phyloP scores from a whole-genome alignment of 73 alveolate genomes.

The Paramecium caudatum region DNA sequence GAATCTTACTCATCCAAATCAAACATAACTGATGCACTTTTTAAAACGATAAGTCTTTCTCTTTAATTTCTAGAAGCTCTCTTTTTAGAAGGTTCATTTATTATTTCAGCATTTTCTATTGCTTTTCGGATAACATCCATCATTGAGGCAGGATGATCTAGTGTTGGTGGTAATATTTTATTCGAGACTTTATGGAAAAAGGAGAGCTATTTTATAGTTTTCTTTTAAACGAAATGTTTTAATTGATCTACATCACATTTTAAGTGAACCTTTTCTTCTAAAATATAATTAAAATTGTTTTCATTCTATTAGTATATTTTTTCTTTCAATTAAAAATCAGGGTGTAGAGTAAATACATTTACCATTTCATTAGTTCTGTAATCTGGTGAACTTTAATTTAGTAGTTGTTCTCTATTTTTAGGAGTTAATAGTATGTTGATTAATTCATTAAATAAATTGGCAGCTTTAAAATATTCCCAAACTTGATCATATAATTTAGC shows the following conservation, averaged over 20 bases:
- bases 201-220: background rate
- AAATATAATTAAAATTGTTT: background rate
- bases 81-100: conserved; percentile 41
- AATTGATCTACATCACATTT: conserved; percentile 20
- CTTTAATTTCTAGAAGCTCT: conserved; percentile 12
- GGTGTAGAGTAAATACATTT: background rate
- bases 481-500: background rate
- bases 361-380: conserved; percentile 23
- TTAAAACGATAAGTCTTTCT: conserved; percentile 40
- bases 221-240: conserved; percentile 11
- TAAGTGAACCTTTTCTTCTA: conserved; percentile 48
- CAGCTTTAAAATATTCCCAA: conserved; percentile 44
- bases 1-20: conserved; percentile 27
- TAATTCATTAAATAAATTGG: conserved; percentile 13
- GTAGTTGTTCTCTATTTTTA: background rate
- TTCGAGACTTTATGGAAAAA: conserved; percentile 42
- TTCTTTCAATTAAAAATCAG: conserved; percentile 60
- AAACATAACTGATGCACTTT: conserved; percentile 62
- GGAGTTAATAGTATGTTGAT: background rate
- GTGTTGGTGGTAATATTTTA: background rate
- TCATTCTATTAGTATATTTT: background rate
- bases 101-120: background rate
- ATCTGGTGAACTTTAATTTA: conserved; percentile 30
- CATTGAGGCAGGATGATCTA: conserved; percentile 33
- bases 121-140: conserved; percentile 63